Base-by-base conservation (phyloP, 371 early-diverging fungal genomes). In the Zopfochytrium polystomum region DNA sequence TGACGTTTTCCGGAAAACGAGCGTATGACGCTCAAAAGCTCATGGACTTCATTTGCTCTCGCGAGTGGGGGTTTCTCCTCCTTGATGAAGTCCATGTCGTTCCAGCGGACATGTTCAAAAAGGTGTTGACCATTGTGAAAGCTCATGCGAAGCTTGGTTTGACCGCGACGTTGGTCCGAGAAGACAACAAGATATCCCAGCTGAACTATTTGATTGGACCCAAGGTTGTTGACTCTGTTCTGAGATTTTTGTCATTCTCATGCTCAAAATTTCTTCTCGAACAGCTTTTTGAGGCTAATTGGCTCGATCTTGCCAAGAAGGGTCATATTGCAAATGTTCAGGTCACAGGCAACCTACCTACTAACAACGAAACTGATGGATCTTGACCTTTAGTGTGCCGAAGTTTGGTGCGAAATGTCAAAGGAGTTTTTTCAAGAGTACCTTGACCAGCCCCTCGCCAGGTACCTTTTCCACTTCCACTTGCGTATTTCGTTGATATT, bases 41-140 rank as follows among this genome's bases (percentile, higher is more conserved):
- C 87, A 95, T 99, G 93, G 92, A 97, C 47, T 93, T 91, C 60
- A 76, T 99, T 44, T 81, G 84, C 48, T 78, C 81, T 22, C 89
- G 87, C 29, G 99, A 99, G 76, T 99, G 99, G 99, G 99, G 99
- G 0, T 87, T 99, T 55, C 70, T 99, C 60, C 68, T 99, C 3
- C 79, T 99, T 23, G 99, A 99, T 70, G 99, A 99, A 76, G 99
- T 99, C 5, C 99, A 99, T 70, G 99, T 99, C 44, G 98, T 98
- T 4, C 99, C 99, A 6, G 99, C 99, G 43, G 90, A 94, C 63
- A 95, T 99, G 92, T 66, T 66, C 77, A 87, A 98, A 62, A 90
- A 90, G 46, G 99, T 99, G 1, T 85, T 99, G 22, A 92, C 95
- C 1, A 86, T 88, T 1, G 92, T 99, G 54, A 88, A 91, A 18